These are phyloP conservation scores for Claviceps capensis DNA, from an alignment of 2,329 filamentous ascomycete genomes.

Conservation along the genomic window DNA sequence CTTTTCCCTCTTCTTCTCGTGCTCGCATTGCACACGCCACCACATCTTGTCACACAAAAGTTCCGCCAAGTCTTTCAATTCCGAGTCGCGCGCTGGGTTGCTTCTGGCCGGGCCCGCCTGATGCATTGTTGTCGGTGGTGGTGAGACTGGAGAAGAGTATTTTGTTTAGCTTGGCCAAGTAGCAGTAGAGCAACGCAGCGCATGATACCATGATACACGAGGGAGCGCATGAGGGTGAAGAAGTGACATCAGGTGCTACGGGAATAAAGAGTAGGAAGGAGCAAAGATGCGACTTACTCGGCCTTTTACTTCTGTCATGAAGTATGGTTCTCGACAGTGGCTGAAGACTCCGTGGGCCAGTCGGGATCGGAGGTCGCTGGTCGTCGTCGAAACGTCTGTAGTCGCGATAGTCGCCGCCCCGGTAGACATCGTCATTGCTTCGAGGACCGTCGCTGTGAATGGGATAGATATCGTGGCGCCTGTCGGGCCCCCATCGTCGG, in stretches of 20 bases:
- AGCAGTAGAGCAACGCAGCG: background rate
- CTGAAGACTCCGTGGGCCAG: background rate
- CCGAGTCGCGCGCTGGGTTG: background rate
- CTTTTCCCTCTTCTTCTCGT: constrained; percentile 9
- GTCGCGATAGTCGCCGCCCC: background rate
- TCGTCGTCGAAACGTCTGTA: background rate
- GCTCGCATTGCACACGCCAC: constrained; percentile 9
- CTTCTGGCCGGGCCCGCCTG: constrained; percentile 1
- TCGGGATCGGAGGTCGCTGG: background rate
- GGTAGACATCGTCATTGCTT: background rate
- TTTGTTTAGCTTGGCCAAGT: background rate
- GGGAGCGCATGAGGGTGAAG: too few species aligned
- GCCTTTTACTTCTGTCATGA: background rate
- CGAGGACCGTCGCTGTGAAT: too few species aligned
- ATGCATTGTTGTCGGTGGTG: constrained; percentile 1
- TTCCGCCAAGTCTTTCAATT: constrained; percentile 9
- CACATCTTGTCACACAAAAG: constrained; percentile 12
- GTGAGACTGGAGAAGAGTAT: background rate
- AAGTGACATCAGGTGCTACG: too few species aligned
- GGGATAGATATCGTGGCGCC: too few species aligned
- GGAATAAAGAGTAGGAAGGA: background rate
- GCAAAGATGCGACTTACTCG: background rate
- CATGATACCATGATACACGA: too few species aligned
- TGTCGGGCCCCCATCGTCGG: too few species aligned
- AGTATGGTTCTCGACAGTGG: background rate